These are phyloP conservation scores for Daucus carota DNA, from an alignment of 129 eudicot species.

Conservation along the genomic window DNA sequence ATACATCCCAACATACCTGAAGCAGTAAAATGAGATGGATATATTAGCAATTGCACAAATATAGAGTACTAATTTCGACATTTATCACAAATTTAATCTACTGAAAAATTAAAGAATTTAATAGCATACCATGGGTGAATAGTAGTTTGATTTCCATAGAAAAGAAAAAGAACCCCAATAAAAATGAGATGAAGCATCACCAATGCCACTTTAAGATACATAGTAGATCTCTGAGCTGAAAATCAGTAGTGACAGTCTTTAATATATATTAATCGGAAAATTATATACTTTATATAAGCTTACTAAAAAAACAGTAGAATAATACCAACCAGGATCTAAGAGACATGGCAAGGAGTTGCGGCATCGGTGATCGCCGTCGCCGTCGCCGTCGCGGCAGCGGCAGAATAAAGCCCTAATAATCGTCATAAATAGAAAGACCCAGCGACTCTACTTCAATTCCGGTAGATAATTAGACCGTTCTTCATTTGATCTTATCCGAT, in stretches of 20 bases:
- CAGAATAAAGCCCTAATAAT: constrained; percentile 27
- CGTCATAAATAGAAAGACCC: constrained; percentile 19
- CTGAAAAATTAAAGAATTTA: too few species aligned
- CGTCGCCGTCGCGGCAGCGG: constrained; percentile 32
- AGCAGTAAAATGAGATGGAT: neutral
- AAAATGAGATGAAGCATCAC: constrained; percentile 60
- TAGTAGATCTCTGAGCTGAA: constrained; percentile 70
- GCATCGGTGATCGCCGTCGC: constrained; percentile 43
- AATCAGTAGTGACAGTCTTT: neutral
- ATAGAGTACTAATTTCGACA: neutral
- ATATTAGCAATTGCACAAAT: neutral
- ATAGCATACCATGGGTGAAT: constrained; percentile 51
- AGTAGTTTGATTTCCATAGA: constrained; percentile 33
- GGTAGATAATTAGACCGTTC: neutral
- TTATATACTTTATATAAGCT: too few species aligned
- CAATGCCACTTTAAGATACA: constrained; percentile 61
- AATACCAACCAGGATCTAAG: constrained; percentile 63
- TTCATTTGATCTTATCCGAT: neutral
- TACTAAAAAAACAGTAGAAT: too few species aligned
- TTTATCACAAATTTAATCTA: too few species aligned
- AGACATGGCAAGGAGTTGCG: constrained; percentile 73
- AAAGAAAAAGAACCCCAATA: constrained; percentile 40
- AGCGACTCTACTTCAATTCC: neutral
- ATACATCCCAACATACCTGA: constrained; percentile 60
- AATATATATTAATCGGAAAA: too few species aligned